Base-by-base conservation (phyloP, 169 alveolate species). In the Eimeria falciformis region DNA sequence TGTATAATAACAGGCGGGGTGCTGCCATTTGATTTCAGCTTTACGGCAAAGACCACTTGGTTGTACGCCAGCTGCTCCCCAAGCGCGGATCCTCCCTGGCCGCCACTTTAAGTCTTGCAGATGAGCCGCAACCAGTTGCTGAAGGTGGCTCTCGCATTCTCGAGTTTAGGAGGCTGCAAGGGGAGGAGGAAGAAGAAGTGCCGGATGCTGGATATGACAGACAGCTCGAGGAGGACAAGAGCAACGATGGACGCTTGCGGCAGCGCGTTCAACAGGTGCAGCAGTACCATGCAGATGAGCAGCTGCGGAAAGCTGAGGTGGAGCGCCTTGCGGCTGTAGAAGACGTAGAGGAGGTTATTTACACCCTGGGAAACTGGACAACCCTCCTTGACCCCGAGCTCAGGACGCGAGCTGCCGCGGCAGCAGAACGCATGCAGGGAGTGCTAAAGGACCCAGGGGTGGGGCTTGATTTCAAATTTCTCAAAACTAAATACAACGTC, bases 301-400 rank as follows among this genome's bases (percentile, higher is more conserved):
- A 33, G 66, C 25, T 37, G 27, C 43, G 87, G 29, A 46, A 71
- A 46, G 84, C 14, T 3, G 89, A 45, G 47, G 79, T 56, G 43
- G 5, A 27, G 55, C 83, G 78, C n/a, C 23, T 55, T 66, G 66
- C 58, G 68, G 73, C 43, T 58, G 53, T 40, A 43, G 77, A 55
- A 23, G 89, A 75, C 2, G 6, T 75, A 14, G 83, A 56, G 3
- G 89, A 89, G 66, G 89, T 55, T 17, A 71, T 89, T 23, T 89
- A 89, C 68, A 89, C 93, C 27, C 66, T 89, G 55, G 53, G 86
- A 45, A 89, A 89, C 73, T 89, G 93, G 93, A 89, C 93, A 7
- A 23, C 69, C 55, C 75, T 89, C 33, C 78, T 89, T 46, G 68
- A 43, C 2, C 86, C 93, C 11, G 82, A 75, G 33, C 46, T 89